Conservation (phyloP, 2,329 filamentous ascomycete species). For the Myotisia sp. region DNA sequence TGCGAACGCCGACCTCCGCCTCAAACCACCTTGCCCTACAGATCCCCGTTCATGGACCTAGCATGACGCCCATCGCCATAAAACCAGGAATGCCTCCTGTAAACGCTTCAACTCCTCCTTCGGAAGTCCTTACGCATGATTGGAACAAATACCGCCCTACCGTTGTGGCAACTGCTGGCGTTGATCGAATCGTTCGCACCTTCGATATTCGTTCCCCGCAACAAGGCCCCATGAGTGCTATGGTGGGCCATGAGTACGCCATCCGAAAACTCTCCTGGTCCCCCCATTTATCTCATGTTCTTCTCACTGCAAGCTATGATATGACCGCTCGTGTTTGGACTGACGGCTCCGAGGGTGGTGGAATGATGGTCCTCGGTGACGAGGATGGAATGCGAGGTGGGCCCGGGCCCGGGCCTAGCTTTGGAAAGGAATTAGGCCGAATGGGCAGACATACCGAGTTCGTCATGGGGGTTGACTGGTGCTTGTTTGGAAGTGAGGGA, state of each 20-base stretch:
- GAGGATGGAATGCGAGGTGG: slow-evolving; percentile 26
- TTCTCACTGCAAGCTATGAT: slow-evolving; percentile 86
- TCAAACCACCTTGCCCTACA: slow-evolving; percentile 74
- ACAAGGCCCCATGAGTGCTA: slow-evolving; percentile 55
- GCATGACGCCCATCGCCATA: slow-evolving; percentile 33
- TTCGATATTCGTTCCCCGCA: slow-evolving; percentile 75
- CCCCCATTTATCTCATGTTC: slow-evolving; percentile 75
- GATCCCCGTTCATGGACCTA: slow-evolving; percentile 66
- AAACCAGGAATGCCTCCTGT: slow-evolving; percentile 22
- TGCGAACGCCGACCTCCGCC: slow-evolving; percentile 70
- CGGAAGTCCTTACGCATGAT: slow-evolving; percentile 84
- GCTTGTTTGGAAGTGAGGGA: slow-evolving; percentile 82
- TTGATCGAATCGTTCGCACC: slow-evolving; percentile 72
- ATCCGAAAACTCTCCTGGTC: slow-evolving; percentile 79
- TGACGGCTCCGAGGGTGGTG: slow-evolving; percentile 51
- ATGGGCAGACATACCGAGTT: slow-evolving; percentile 96
- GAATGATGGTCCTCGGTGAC: slow-evolving; percentile 21
- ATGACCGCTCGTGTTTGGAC: slow-evolving; percentile 96
- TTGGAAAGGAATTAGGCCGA: slow-evolving; percentile 60
- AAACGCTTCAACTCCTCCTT: slow-evolving; percentile 40
- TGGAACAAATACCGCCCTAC: slow-evolving; percentile 96
- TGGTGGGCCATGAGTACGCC: slow-evolving; percentile 83
- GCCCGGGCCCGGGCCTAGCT: slow-evolving; percentile 25
- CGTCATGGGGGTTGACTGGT: slow-evolving; percentile 93
- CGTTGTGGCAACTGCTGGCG: slow-evolving; percentile 73